Evolutionary conservation across 2,329 filamentous ascomycete genomes (phyloP), one percentile per base, ranked within the genome.

Genomic region (Penicillium fuscoglaucum): DNA sequence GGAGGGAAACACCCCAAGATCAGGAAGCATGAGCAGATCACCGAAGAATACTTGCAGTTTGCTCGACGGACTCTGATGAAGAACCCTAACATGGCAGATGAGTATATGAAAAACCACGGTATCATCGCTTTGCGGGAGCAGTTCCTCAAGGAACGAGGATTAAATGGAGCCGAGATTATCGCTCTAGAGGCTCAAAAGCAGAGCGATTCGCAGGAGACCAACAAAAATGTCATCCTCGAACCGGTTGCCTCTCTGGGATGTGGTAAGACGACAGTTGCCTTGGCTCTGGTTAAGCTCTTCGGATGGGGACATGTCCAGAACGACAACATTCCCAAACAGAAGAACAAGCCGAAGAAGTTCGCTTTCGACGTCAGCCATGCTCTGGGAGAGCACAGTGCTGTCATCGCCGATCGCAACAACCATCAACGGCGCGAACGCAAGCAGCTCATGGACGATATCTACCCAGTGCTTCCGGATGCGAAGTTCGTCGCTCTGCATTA

Each of bases 221-320:
- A 79, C 0, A 76, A 80, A 4, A 85, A 96, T 68, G 82, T 97
- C 17, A 84, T 97, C 19, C 82, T 99, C n/a, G 89, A 92, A 6
- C 93, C 95, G 0, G 87, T 97, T 66, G 92, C 95, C 1, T 96
- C 95, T 0, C 89, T 99, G 54, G 95, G 95, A 10, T 99, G 95
- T 71, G 95, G 95, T 56, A 99, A 99, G 82, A 99, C 95, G 0
- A 99, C 95, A 0, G 79, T 99, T 50, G 92, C 90, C 3, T 77
- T 96, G 50, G 93, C 90, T 2, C 80, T 99, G 21, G 83, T 84
- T 5, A 88, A 91, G 69, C 83, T 99, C 1, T 97, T 98, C 65
- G 86, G 83, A 55, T 98, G 93, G 90, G 93, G 91, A 17, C 92
- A 96, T 72, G 82, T 97, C 49, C 95, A 99, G 72, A 99, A 99